phyloP scores from a whole-genome alignment of 2,329 filamentous ascomycete species.

The Trichothecium roseum region DNA sequence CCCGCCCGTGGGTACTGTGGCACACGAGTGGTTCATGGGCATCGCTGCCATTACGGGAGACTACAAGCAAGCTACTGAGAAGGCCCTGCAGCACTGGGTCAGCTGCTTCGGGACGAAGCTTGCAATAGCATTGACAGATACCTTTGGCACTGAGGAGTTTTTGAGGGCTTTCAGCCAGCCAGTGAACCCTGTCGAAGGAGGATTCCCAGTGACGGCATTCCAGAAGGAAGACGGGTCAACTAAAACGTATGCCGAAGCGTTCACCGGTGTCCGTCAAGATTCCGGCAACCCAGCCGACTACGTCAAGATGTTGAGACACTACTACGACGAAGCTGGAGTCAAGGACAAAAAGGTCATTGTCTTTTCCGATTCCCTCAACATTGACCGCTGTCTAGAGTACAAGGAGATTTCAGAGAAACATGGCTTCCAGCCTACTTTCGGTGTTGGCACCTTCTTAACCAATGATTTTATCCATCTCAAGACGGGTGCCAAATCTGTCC shows the following conservation, averaged over 20 bases:
- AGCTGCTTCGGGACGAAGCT: constrained; percentile 80
- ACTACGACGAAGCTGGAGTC: constrained; percentile 69
- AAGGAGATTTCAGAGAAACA: constrained; percentile 70
- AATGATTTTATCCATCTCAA: constrained; percentile 76
- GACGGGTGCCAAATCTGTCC: constrained; percentile 73
- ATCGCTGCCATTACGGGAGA: constrained; percentile 84
- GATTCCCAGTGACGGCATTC: constrained; percentile 30
- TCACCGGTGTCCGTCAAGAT: constrained; percentile 78
- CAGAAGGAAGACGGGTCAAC: constrained; percentile 25
- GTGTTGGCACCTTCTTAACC: constrained; percentile 90
- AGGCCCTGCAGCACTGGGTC: constrained; percentile 80
- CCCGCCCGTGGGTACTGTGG: constrained; percentile 74
- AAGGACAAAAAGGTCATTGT: constrained; percentile 79
- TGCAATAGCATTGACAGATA: constrained; percentile 87
- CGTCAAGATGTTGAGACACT: constrained; percentile 66
- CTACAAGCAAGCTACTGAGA: constrained; percentile 76
- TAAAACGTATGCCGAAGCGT: constrained; percentile 70
- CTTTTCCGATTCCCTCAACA: constrained; percentile 90
- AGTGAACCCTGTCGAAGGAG: constrained; percentile 32
- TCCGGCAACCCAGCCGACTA: constrained; percentile 79
- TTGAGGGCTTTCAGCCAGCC: constrained; percentile 71
- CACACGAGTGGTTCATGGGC: constrained; percentile 99
- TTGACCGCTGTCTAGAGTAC: constrained; percentile 85
- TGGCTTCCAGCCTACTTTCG: constrained; percentile 80
- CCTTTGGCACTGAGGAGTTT: constrained; percentile 87